Conservation (phyloP, 176 grass and related monocot genomes). For the Cenchrus americanus region DNA sequence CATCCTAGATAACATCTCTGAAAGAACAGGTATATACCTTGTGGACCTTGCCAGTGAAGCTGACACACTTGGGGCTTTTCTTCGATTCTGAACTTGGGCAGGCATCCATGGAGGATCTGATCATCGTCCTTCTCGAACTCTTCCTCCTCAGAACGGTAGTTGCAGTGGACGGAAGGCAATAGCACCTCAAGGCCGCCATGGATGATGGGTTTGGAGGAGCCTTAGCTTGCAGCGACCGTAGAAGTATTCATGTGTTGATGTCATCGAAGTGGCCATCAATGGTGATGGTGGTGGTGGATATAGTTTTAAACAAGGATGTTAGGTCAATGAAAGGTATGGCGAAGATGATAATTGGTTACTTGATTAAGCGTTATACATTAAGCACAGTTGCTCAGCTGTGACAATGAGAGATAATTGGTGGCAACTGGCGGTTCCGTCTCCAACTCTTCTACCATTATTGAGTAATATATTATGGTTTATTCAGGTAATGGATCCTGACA, state of each 20-base stretch:
- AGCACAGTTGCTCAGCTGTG: neutral
- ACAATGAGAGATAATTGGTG: constrained; percentile 32
- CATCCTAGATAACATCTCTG: constrained; percentile 6
- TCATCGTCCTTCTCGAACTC: neutral
- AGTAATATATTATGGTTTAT: neutral
- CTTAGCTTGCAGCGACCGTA: neutral
- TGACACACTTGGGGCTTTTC: constrained; percentile 21
- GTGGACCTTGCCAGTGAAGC: constrained; percentile 34
- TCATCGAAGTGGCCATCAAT: constrained; percentile 44
- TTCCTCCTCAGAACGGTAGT: constrained; percentile 35
- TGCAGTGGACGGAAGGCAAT: constrained; percentile 3
- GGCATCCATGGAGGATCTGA: constrained; percentile 44
- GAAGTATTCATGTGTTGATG: constrained; percentile 38
- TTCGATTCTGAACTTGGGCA: constrained; percentile 38
- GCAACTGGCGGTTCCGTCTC: constrained; percentile 20
- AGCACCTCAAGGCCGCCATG: constrained; percentile 51
- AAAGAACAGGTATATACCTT: constrained; percentile 26
- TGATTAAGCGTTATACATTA: constrained; percentile 34
- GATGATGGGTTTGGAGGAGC: neutral
- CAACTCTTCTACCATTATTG: constrained; percentile 35
- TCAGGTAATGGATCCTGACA: constrained; percentile 34
- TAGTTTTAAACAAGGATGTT: constrained; percentile 47
- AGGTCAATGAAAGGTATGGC: constrained; percentile 39
- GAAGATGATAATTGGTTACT: constrained; percentile 33
- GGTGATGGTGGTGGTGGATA: constrained; percentile 34